Evolutionary conservation across 805 yeast species (phyloP).

Genomic region (Candida glaebosa): DNA sequence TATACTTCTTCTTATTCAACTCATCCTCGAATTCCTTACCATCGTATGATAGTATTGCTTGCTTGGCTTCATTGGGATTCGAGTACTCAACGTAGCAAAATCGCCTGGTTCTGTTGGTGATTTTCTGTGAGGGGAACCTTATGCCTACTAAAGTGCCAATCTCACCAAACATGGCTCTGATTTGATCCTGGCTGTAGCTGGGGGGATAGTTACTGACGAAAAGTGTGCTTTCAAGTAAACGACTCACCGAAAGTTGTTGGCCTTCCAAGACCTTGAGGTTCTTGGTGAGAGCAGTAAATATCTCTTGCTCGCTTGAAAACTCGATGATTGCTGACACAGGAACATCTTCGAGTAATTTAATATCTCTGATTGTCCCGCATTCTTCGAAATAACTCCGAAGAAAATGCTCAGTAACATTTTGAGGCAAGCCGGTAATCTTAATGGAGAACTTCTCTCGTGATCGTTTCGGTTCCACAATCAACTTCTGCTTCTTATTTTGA

Average conservation of each 20-base stretch:
- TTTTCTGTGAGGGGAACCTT: slow-evolving; percentile 62
- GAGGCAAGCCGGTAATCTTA: slow-evolving; percentile 48
- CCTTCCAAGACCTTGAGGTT: slow-evolving; percentile 47
- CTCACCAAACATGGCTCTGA: slow-evolving; percentile 38
- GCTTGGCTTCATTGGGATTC: slow-evolving; percentile 38
- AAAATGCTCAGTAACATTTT: slow-evolving; percentile 32
- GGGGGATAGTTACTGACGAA: slow-evolving; percentile 80
- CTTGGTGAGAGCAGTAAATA: slow-evolving; percentile 59
- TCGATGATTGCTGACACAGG: slow-evolving; percentile 53
- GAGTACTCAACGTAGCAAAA: slow-evolving; percentile 70
- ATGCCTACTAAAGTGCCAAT: slow-evolving; percentile 45
- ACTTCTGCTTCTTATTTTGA: slow-evolving; percentile 7
- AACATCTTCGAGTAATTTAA: slow-evolving; percentile 17
- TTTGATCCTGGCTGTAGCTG: slow-evolving; percentile 31
- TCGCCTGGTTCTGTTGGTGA: slow-evolving; percentile 49
- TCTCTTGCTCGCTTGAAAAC: slow-evolving; percentile 44
- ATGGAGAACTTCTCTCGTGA: slow-evolving; percentile 61
- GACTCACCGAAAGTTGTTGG: slow-evolving; percentile 41
- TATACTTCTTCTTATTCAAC: slow-evolving; percentile 21
- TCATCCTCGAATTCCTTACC: slow-evolving; percentile 32
- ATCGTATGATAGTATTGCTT: slow-evolving; percentile 41
- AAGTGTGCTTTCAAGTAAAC: slow-evolving; percentile 48
- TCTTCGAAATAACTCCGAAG: slow-evolving; percentile 47
- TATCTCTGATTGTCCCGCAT: slow-evolving; percentile 53
- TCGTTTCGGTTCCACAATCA: slow-evolving; percentile 23